Conservation (phyloP, 148 eudicot genomes). For the Rhododendron kiyosumense region DNA sequence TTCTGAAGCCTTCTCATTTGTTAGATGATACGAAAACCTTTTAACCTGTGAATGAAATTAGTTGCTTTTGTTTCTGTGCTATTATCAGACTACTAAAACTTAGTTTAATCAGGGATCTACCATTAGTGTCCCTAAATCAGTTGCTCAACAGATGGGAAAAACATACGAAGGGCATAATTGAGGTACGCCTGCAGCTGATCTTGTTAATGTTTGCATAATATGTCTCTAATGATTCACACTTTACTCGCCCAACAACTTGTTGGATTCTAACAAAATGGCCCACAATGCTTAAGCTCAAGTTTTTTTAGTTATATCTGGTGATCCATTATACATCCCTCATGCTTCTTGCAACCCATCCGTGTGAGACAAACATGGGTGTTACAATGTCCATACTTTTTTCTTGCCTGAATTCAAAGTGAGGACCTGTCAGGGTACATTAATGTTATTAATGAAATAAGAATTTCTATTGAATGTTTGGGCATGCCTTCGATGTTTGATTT, state of each 20-base stretch:
- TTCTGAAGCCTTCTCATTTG: background rate
- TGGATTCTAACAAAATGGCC: background rate
- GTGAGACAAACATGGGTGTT: background rate
- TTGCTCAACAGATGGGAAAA: slow-evolving; percentile 68
- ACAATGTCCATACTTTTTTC: background rate
- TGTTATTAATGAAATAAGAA: background rate
- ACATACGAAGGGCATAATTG: slow-evolving; percentile 40
- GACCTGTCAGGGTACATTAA: background rate
- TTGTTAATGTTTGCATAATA: background rate
- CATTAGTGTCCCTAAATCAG: slow-evolving; percentile 41
- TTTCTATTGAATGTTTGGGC: background rate
- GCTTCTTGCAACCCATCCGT: background rate
- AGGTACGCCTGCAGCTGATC: slow-evolving; percentile 37
- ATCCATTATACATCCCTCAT: background rate
- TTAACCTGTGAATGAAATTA: background rate
- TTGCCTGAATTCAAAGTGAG: background rate
- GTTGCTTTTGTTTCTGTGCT: slow-evolving; percentile 7
- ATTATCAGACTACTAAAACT: slow-evolving; percentile 10
- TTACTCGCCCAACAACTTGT: background rate
- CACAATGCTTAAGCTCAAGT: background rate
- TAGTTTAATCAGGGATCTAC: slow-evolving; percentile 56
- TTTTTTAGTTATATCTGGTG: background rate
- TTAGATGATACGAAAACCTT: background rate
- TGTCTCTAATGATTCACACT: background rate
- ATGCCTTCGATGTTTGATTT: background rate